These are phyloP conservation scores for Pseudocercospora fijiensis DNA, from an alignment of 2,329 filamentous ascomycete species.

Conservation along the genomic window DNA sequence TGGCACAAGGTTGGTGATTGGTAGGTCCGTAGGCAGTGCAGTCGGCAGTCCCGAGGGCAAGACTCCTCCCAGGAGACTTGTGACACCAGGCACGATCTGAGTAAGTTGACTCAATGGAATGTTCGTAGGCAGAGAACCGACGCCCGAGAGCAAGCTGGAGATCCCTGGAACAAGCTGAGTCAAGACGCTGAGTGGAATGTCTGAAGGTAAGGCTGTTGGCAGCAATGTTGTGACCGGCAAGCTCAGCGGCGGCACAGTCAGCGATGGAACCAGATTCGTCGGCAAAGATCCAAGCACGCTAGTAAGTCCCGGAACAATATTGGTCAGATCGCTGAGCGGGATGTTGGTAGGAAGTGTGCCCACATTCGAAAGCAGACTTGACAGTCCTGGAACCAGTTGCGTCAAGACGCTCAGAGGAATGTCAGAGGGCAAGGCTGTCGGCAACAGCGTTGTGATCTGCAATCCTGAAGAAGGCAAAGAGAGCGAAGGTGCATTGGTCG, in stretches of 20 bases:
- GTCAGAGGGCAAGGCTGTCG: background rate
- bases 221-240: background rate
- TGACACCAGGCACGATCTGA: conserved; percentile 9
- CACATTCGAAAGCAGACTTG: background rate
- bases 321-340: background rate
- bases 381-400: background rate
- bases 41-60: background rate
- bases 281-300: background rate
- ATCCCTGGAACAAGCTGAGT: background rate
- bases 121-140: conserved; percentile 1
- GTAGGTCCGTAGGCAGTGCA: background rate
- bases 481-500: background rate
- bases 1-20: conserved; percentile 8
- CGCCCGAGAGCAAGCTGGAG: background rate
- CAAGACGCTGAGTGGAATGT: background rate
- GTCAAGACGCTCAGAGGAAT: too few species aligned
- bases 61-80: conserved; percentile 1
- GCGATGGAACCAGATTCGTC: background rate
- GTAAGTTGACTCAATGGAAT: conserved; percentile 1
- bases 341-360: conserved; percentile 2
- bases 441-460: background rate
- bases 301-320: background rate
- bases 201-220: background rate
- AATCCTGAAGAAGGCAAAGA: background rate
- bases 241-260: background rate